Base-by-base conservation (phyloP, 192 early-diverging fungal genomes). In the Phlyctochytrium planicorne region DNA sequence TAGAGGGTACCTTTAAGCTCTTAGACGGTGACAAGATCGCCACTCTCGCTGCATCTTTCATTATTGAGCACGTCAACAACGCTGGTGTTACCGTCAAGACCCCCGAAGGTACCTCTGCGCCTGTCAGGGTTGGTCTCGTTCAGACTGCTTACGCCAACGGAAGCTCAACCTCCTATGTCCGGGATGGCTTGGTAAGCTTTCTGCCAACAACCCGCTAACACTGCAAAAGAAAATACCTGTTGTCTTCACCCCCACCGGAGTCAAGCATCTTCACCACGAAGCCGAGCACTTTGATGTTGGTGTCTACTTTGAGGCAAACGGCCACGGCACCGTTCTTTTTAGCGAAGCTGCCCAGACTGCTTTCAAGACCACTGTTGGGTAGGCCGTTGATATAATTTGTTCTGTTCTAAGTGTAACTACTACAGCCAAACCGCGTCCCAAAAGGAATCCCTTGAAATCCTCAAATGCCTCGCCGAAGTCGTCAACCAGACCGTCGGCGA, bases 101-200 rank as follows among this genome's bases (percentile, higher is more conserved):
- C 30, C 60, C 34, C 17, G 67, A 76, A 50, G 75, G 68, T 2
- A 60, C 53, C 3, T 50, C 59, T 20, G 32, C 31, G 27, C 77
- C 79, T 40, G 83, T 97, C 73, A 76, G 90, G 29, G 92, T 99
- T 24, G 97, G 97, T 62, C 89, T 98, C 12, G 96, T 99, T 32
- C 97, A 99, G 80, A 99, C 97, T 37, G 97, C 97, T 12, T 99
- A 99, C 69, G 97, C 97, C 36, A 99, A 99, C 76, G 97, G 97
- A 55, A 93, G 87, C 75, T 95, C 96, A 6, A 98, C 95, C 47
- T 77, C 86, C 60, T 99, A 98, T 73, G 88, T 98, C 53, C 89
- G 87, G 65, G 90, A 96, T 63, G 84, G 84, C 36, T 83, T 99
- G 85, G 90, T 91, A 82, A 23, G 55, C 23, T 56, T 79, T 72